Conservation (phyloP, 73 alveolate species). For the Uronychia setigera region DNA sequence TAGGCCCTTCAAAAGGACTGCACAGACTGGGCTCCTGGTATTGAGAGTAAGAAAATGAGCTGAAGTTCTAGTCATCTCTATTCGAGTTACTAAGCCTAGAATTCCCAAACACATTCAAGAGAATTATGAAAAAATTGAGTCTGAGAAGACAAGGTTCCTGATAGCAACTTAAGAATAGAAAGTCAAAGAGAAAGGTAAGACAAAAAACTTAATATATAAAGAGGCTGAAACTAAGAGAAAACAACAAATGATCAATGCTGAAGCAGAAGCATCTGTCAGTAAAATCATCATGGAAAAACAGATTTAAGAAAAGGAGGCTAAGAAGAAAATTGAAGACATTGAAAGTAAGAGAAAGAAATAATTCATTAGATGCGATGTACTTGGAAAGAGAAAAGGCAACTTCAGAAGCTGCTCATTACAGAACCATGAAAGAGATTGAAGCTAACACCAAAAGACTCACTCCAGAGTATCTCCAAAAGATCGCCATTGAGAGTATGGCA, state of each 20-base stretch:
- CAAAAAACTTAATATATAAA: not conserved
- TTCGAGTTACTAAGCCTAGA: conserved; percentile 71
- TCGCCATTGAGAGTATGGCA: conserved; percentile 37
- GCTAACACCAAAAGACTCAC: conserved; percentile 57
- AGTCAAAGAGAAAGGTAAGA: conserved; percentile 36
- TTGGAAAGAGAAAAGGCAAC: conserved; percentile 52
- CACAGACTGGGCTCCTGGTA: conserved; percentile 75
- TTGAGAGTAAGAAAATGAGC: conserved; percentile 28
- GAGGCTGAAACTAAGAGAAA: conserved; percentile 59
- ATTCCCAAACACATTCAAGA: conserved; percentile 49
- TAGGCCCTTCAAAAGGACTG: conserved; percentile 41
- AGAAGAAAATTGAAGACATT: conserved; percentile 40
- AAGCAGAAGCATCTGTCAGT: conserved; percentile 49
- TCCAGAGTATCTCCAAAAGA: conserved; percentile 38
- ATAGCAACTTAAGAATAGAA: conserved; percentile 32
- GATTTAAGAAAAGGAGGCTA: conserved; percentile 49
- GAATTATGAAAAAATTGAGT: conserved; percentile 59
- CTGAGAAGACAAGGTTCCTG: conserved; percentile 40
- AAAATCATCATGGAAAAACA: conserved; percentile 56
- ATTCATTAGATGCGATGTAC: conserved; percentile 21
- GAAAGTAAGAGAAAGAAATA: conserved; percentile 15
- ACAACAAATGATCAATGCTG: conserved; percentile 56
- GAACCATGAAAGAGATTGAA: conserved; percentile 58
- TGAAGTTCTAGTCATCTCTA: conserved; percentile 39
- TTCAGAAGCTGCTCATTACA: conserved; percentile 65